Evolutionary conservation across 768 basidiomycete species (phyloP), one percentile per base, ranked within the genome.

Genomic region (Pleurotus salmoneostramineus): DNA sequence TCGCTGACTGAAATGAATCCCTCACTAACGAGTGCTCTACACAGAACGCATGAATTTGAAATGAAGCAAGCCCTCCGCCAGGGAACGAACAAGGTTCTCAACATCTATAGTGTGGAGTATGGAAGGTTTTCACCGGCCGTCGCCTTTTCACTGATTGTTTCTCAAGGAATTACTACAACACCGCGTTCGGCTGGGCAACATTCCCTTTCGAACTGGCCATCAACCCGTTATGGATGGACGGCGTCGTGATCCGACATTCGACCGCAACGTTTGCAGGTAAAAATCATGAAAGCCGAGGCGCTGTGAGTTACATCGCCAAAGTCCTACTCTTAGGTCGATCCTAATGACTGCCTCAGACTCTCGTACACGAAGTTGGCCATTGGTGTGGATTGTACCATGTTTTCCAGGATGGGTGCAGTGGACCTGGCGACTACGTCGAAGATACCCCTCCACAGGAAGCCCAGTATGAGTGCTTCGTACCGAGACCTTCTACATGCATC

Each of bases 201-300:
- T 52, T 52, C 50, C 50, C 50, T 3, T 52, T 32, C 37, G 50
- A 52, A 52, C 34, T 12, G 11, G 31, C 50, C 7, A 12, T 36
- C n/a, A 52, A 52, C 50, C 50, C 50, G 34, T 7, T 32, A 6
- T 52, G 50, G 50, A 52, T 52, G 50, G 50, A 52, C 15, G 50
- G 50, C 4, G 50, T 52, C 6, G 34, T 52, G 5, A 36, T 52
- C 8, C 5, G 50, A 2, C 32, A 52, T 36, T 32, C 50, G 33
- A 52, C 50, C 11, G 12, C 34, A n/a, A 15, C 50, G 34, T 33
- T 36, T 6, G 34, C 27, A 6, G 32, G 50, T 11, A 52, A 34
- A 35, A 33, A 52, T 8, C 31, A 35, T 6, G 50, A 34, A 37
- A 52, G 37, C 3, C 37, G 37, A 10, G 37, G 37, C n/a, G 37